phyloP scores from a whole-genome alignment of 2,329 filamentous ascomycete species.

The Diaporthe aspalathi region DNA sequence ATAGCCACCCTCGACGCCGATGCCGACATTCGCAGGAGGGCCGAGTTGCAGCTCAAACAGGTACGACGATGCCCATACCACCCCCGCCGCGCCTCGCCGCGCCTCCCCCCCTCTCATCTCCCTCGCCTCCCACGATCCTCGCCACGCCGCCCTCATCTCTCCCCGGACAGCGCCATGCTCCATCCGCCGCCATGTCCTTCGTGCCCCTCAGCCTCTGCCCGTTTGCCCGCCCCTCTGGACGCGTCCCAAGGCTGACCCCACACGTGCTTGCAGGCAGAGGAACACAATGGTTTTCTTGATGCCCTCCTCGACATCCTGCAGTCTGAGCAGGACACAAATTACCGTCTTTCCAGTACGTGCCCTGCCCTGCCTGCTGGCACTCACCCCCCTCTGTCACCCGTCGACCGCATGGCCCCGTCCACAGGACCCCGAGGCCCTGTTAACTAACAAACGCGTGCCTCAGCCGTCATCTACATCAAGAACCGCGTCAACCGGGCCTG shows the following conservation, averaged over 20 bases:
- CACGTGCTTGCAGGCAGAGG: constrained; percentile 76
- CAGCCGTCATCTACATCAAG: constrained; percentile 97
- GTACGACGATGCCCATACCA: constrained; percentile 71
- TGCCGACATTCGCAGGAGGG: constrained; percentile 78
- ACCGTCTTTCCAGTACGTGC: constrained; percentile 87
- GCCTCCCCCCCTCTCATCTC: constrained; percentile 17
- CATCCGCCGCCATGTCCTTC: constrained; percentile 31
- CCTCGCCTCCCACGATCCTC: constrained; percentile 27
- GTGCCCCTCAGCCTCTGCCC: neutral
- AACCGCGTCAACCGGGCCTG: constrained; percentile 96
- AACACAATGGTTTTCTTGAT: constrained; percentile 89
- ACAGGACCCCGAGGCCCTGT: constrained; percentile 9
- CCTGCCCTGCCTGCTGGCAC: constrained; percentile 43
- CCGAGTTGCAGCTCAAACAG: constrained; percentile 84
- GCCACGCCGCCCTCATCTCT: neutral
- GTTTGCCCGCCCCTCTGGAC: constrained; percentile 1
- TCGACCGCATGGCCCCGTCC: constrained; percentile 33
- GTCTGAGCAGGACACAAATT: constrained; percentile 84
- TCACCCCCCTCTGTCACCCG: neutral
- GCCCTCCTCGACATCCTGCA: constrained; percentile 91
- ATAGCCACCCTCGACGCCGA: constrained; percentile 80
- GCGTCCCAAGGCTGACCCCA: constrained; percentile 41
- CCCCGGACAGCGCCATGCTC: neutral
- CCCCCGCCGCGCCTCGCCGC: too few relatives aligned
- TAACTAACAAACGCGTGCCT: constrained; percentile 41